These are phyloP conservation scores for Pholiota microspora DNA, from an alignment of 768 basidiomycete genomes.

Conservation along the genomic window DNA sequence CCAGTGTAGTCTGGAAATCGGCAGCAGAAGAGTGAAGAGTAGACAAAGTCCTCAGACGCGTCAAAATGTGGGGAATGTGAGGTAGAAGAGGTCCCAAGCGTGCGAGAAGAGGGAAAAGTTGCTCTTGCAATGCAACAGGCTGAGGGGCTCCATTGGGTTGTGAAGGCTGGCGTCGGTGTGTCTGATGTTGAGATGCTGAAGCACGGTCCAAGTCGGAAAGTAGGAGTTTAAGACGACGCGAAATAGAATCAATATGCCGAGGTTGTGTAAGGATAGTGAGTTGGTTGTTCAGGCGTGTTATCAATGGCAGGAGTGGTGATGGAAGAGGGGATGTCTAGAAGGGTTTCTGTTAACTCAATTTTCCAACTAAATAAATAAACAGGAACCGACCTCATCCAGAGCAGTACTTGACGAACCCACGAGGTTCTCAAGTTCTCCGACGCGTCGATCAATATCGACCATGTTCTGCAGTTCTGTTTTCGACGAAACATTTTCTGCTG, in stretches of 20 bases:
- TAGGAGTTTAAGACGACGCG: slow-evolving; percentile 88
- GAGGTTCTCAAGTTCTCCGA: slow-evolving; percentile 79
- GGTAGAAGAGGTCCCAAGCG: slow-evolving; percentile 72
- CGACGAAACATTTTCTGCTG: slow-evolving; percentile 17
- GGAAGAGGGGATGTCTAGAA: slow-evolving; percentile 68
- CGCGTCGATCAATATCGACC: slow-evolving; percentile 77
- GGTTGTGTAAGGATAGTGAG: slow-evolving; percentile 90
- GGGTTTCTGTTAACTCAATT: not conserved
- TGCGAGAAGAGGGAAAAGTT: slow-evolving; percentile 64
- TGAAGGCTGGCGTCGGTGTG: slow-evolving; percentile 42
- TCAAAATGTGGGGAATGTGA: slow-evolving; percentile 87
- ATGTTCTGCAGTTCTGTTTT: slow-evolving; percentile 47
- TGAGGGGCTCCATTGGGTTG: slow-evolving; percentile 31
- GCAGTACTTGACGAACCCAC: slow-evolving; percentile 80
- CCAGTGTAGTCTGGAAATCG: slow-evolving; percentile 68
- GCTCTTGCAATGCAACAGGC: slow-evolving; percentile 41
- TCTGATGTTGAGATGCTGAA: slow-evolving; percentile 49
- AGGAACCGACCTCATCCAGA: slow-evolving; percentile 71
- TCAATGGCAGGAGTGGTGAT: slow-evolving; percentile 76
- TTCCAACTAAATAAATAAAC: not conserved
- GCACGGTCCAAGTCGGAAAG: slow-evolving; percentile 90
- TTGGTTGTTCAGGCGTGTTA: slow-evolving; percentile 82
- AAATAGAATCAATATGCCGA: slow-evolving; percentile 93
- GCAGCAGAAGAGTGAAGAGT: slow-evolving; percentile 79
- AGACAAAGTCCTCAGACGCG: slow-evolving; percentile 83